Conservation (phyloP, 495 filamentous ascomycete species). For the Hyaloscypha variabilis region DNA sequence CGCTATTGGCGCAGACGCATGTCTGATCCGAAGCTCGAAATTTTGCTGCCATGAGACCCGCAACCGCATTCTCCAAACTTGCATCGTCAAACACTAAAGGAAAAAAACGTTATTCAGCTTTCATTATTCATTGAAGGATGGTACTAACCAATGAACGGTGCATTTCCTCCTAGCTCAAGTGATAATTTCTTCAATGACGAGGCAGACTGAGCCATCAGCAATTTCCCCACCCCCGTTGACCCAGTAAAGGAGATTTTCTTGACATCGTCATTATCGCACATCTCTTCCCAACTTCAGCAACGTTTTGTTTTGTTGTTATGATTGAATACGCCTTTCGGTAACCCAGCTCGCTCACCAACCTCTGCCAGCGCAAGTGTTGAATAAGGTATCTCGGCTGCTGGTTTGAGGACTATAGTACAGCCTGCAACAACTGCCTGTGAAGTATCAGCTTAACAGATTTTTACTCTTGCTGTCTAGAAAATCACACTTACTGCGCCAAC, state of each 20-base stretch:
- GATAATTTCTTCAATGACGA: constrained; percentile 79
- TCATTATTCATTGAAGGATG: no score
- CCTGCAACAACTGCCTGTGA: constrained; percentile 40
- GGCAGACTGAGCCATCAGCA: constrained; percentile 77
- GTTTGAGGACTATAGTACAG: constrained; percentile 66
- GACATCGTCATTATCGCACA: no score
- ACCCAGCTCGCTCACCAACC: constrained; percentile 56
- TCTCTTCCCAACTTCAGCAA: no score
- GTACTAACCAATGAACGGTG: constrained; percentile 34
- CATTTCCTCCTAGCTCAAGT: constrained; percentile 85
- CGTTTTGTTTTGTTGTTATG: constrained; percentile 53
- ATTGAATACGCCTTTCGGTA: constrained; percentile 61
- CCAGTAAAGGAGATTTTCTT: constrained; percentile 88
- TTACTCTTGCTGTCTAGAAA: no score
- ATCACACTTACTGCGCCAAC: no score
- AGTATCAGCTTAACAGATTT: no score
- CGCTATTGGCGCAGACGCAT: constrained; percentile 52
- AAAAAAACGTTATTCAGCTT: no score
- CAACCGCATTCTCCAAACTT: constrained; percentile 72
- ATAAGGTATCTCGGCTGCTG: constrained; percentile 63
- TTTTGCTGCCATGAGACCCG: constrained; percentile 72
- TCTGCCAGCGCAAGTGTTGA: constrained; percentile 54
- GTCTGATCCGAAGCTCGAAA: constrained; percentile 85
- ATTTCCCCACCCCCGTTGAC: constrained; percentile 78
- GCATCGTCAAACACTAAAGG: constrained; percentile 69